A percentile compares a stretch with the other conserved stretches of the same genome.
Conservation (phyloP, 768 basidiomycete genomes). For the Astraeus odoratus region DNA sequence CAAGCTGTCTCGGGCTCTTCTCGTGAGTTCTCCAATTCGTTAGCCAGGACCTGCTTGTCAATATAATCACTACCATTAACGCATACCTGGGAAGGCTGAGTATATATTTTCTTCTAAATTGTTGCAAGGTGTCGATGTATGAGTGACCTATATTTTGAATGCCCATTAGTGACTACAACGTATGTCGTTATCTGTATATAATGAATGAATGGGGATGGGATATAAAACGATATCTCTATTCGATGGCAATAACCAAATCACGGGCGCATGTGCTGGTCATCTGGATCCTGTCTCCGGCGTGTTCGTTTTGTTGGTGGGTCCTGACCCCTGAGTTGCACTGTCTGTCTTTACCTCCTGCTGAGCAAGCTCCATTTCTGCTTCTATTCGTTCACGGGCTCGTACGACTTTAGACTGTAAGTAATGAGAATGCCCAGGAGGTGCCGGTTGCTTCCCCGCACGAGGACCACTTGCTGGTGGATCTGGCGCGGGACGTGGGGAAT, state of each 20-base stretch:
- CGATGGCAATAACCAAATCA: slow-evolving; percentile 1
- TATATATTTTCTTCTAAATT: no score
- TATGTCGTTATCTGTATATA: slow-evolving; percentile 10
- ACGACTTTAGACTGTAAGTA: slow-evolving; percentile 98
- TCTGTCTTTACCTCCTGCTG: slow-evolving; percentile 15
- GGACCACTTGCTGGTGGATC: slow-evolving; percentile 34
- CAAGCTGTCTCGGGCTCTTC: no score
- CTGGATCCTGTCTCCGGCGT: slow-evolving; percentile 14
- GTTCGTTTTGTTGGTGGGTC: slow-evolving; percentile 11
- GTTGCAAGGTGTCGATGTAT: background rate
- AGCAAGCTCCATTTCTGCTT: slow-evolving; percentile 59
- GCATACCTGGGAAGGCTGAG: no score
- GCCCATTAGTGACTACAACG: slow-evolving; percentile 11
- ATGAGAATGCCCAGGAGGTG: slow-evolving; percentile 60
- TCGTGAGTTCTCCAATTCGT: no score
- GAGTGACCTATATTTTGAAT: background rate
- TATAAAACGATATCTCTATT: slow-evolving; percentile 13
- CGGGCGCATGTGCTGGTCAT: slow-evolving; percentile 8
- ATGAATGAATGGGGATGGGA: slow-evolving; percentile 22
- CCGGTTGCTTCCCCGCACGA: slow-evolving; percentile 35
- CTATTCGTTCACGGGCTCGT: slow-evolving; percentile 89
- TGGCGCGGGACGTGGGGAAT: slow-evolving; percentile 60
- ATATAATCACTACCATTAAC: no score
- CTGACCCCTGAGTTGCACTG: slow-evolving; percentile 13
- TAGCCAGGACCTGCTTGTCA: no score